Conservation (phyloP, 1,284 basidiomycete genomes). For the Albatrellus sp. region DNA sequence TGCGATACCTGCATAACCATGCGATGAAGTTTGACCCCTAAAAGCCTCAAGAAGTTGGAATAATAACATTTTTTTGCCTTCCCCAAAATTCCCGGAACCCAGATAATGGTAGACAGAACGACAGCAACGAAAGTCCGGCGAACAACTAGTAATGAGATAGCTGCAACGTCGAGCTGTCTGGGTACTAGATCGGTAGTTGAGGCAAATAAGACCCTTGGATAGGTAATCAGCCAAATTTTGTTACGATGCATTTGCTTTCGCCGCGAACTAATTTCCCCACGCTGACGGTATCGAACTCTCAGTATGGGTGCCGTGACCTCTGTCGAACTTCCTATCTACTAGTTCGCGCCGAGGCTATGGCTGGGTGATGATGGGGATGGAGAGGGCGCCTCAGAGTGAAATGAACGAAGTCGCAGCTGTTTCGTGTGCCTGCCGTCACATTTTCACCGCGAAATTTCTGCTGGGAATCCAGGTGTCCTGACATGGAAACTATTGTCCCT, state of each 20-base stretch:
- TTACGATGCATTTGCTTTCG: constrained; percentile 45
- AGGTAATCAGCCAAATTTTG: constrained; percentile 31
- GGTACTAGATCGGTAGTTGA: not conserved
- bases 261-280: constrained; percentile 44
- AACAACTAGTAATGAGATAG: constrained; percentile 68
- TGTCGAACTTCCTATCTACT: constrained; percentile 30
- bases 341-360: too few relatives aligned
- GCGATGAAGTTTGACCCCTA: constrained; percentile 50
- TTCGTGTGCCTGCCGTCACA: too few relatives aligned
- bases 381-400: too few relatives aligned
- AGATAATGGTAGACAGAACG: constrained; percentile 57
- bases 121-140: constrained; percentile 76
- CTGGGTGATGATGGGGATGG: too few relatives aligned
- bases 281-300: constrained; percentile 25
- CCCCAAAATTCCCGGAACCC: constrained; percentile 69
- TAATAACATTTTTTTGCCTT: constrained; percentile 44
- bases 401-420: too few relatives aligned
- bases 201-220: constrained; percentile 6
- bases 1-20: too few relatives aligned
- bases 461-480: too few relatives aligned
- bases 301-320: constrained; percentile 8
- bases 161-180: constrained; percentile 53
- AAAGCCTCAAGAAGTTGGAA: constrained; percentile 31
- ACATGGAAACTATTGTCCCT: too few relatives aligned
- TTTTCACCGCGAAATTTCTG: too few relatives aligned